phyloP scores from a whole-genome alignment of 2,329 filamentous ascomycete genomes.

The Septoria linicola region DNA sequence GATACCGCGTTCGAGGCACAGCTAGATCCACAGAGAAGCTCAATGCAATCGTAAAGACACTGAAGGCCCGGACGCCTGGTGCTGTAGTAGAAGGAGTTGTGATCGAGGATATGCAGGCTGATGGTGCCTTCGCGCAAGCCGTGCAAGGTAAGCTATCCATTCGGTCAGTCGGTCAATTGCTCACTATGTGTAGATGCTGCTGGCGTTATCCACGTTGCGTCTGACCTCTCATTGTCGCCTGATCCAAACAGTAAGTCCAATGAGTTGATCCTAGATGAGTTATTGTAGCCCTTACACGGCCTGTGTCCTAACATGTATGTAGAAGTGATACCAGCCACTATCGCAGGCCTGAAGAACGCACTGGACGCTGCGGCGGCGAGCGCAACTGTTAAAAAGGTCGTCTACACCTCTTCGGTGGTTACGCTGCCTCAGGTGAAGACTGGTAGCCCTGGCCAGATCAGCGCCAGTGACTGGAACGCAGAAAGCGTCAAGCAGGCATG shows the following conservation, averaged over 20 bases:
- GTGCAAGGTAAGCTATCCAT: constrained; percentile 1
- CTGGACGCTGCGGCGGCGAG: constrained; percentile 3
- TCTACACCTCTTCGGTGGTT: constrained; percentile 1
- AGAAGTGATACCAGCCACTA: not conserved
- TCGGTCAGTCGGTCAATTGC: not conserved
- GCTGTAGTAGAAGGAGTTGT: not conserved
- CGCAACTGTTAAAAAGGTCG: not conserved
- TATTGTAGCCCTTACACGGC: no score
- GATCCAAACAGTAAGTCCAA: constrained; percentile 11
- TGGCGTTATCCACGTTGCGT: constrained; percentile 4
- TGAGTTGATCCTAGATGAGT: no score
- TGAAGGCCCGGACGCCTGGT: not conserved
- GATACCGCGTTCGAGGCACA: constrained; percentile 7
- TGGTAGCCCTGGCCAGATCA: not conserved
- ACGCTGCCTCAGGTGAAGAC: not conserved
- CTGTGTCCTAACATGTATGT: no score
- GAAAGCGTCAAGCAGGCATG: not conserved
- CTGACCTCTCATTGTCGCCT: constrained; percentile 6
- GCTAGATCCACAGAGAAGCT: not conserved
- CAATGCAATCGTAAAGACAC: not conserved
- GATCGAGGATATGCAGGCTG: not conserved
- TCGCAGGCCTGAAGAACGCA: not conserved
- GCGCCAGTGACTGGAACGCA: not conserved
- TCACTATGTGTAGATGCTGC: not conserved
- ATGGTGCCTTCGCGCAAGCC: constrained; percentile 1